These are phyloP conservation scores for Cucurbita argyrosperma DNA, from an alignment of 306 rosid genomes.

Conservation along the genomic window DNA sequence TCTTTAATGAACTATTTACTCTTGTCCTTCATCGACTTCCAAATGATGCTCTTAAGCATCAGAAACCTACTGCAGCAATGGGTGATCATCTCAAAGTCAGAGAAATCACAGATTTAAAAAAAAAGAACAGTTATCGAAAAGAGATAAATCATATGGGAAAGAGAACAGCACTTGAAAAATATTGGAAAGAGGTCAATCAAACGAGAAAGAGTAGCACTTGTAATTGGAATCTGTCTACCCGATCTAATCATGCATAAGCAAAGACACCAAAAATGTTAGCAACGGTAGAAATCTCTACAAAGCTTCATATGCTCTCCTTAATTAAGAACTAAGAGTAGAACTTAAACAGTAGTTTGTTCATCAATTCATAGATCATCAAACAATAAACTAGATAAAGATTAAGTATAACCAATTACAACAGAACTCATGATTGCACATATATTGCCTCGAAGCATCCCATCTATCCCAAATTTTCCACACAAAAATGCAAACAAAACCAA, in stretches of 20 bases:
- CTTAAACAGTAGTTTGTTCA: background rate
- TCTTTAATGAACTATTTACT: slow-evolving; percentile 11
- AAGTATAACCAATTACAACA: background rate
- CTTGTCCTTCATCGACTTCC: slow-evolving; percentile 5
- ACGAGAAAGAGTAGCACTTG: background rate
- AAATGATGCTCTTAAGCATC: background rate
- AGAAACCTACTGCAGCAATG: slow-evolving; percentile 2
- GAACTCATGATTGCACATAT: background rate
- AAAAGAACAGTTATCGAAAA: background rate
- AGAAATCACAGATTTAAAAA: background rate
- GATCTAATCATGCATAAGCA: background rate
- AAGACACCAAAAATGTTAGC: background rate
- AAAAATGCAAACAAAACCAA: background rate
- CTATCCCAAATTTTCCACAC: background rate
- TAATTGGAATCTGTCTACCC: background rate
- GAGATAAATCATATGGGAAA: background rate
- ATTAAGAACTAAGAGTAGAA: background rate
- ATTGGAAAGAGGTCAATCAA: background rate
- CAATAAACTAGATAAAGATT: background rate
- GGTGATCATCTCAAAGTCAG: background rate
- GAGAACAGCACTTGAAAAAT: background rate
- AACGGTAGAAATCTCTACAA: background rate
- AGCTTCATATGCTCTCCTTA: background rate
- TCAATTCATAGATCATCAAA: background rate
- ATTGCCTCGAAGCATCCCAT: background rate